These are phyloP conservation scores for Nemania serpens DNA, from an alignment of 2,329 filamentous ascomycete species.

Conservation along the genomic window DNA sequence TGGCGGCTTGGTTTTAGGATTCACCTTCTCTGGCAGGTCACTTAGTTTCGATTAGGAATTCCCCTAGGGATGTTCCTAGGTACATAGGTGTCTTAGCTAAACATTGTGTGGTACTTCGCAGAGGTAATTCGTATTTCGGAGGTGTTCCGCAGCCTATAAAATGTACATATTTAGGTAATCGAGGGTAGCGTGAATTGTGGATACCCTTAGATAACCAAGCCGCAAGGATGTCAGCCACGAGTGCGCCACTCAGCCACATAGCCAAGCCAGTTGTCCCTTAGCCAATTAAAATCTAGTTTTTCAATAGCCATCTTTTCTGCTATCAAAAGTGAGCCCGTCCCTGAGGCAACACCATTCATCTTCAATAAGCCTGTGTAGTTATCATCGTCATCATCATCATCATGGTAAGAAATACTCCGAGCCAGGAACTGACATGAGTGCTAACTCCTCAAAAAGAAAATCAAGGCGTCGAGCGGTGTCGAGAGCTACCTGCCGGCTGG, in stretches of 20 bases:
- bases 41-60: no score
- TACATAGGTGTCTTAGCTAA: no score
- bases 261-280: neutral
- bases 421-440: neutral
- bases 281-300: slow-evolving; percentile 26
- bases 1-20: no score
- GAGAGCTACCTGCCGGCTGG: slow-evolving; percentile 52
- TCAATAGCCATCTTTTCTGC: slow-evolving; percentile 16
- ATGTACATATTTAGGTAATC: no score
- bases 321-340: slow-evolving; percentile 4
- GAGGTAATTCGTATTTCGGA: no score
- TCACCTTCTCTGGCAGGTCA: no score
- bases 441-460: slow-evolving; percentile 26
- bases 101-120: no score
- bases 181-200: no score
- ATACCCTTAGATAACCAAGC: no score
- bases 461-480: slow-evolving; percentile 23
- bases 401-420: slow-evolving; percentile 18
- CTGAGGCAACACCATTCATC: neutral
- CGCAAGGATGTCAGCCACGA: slow-evolving; percentile 16
- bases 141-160: no score
- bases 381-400: slow-evolving; percentile 12
- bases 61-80: no score
- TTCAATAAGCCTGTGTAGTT: neutral
- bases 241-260: slow-evolving; percentile 15